Evolutionary conservation across 2,329 filamentous ascomycete genomes (phyloP), one percentile per base, ranked within the genome.

Genomic region (Massarina eburnea): DNA sequence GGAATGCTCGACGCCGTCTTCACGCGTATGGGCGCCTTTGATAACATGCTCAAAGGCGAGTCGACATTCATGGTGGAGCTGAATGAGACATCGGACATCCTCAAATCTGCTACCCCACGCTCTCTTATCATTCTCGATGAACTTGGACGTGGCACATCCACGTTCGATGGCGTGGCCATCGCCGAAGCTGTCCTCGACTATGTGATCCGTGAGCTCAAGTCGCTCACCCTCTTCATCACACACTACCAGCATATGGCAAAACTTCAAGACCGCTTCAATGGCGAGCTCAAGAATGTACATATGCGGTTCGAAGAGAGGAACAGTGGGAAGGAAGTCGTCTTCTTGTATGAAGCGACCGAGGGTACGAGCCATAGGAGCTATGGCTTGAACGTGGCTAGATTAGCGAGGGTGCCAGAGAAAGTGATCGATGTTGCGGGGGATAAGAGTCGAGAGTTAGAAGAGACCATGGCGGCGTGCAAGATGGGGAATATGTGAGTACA

Each of bases 21-120:
- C 75, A 96, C 94, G 1, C 88, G 94, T 55, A 96, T 96, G 83
- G 94, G 94, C 42, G 94, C 94, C 2, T 89, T 89, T 58, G 94
- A 99, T 72, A 97, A 96, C 67, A 89, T 99, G 74, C 88, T 97
- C 67, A 88, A 89, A 4, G 91, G 91, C 59, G 94, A 99, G 72
- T 89, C 84, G 19, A 99, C 94, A 10, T 99, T 99, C 74, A 96
- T 97, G 91, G 91, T 99, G 43, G 94, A 99, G 67, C 82, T 99
- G 2, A 90, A 86, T 27, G 94, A 99, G 71, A 97, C 94, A 1
- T 85, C 88, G 1, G 85, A 91, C 49, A 96, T 99, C 57, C 79
- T 99, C 19, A 92, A 94, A 64, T 83, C 89, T 61, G 94, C 92
- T 0, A 94, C 91, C 0, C 84, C 88, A 1, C 83, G 89, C 36